Conservation (phyloP, 75 land plant species). For the Adiantum capillusveneris region DNA sequence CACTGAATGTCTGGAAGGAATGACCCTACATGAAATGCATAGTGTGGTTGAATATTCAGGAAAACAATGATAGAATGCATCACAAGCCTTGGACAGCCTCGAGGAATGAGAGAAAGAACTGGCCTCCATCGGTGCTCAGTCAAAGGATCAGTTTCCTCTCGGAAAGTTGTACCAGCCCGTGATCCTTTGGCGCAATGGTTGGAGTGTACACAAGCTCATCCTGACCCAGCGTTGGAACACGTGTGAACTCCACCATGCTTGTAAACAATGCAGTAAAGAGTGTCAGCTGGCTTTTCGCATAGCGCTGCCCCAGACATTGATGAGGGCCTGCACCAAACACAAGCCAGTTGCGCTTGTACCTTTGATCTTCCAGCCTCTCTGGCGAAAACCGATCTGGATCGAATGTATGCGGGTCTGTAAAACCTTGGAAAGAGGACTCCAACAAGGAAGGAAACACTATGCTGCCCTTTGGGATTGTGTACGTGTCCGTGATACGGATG, state of each 20-base stretch:
- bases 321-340: slow-evolving; percentile 85
- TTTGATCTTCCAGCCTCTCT: slow-evolving; percentile 57
- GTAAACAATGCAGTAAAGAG: slow-evolving; percentile 69
- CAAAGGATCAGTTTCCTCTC: slow-evolving; percentile 14
- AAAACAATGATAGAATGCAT: no score
- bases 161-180: slow-evolving; percentile 42
- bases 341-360: slow-evolving; percentile 63
- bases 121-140: no score
- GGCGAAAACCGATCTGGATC: slow-evolving; percentile 83
- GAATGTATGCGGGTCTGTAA: slow-evolving; percentile 66
- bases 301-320: slow-evolving; percentile 88
- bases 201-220: slow-evolving; percentile 75
- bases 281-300: slow-evolving; percentile 47
- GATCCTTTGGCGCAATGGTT: slow-evolving; percentile 78
- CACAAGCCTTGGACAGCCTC: no score
- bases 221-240: slow-evolving; percentile 53
- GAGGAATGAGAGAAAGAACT: no score
- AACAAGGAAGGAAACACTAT: slow-evolving; percentile 80
- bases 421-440: slow-evolving; percentile 88
- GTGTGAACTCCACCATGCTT: slow-evolving; percentile 48
- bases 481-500: slow-evolving; percentile 59
- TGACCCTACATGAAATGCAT: no score
- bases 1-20: no score
- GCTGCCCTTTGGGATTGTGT: slow-evolving; percentile 73
- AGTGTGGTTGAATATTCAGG: no score